phyloP scores from a whole-genome alignment of 148 eudicot genomes.

The Silene conica region DNA sequence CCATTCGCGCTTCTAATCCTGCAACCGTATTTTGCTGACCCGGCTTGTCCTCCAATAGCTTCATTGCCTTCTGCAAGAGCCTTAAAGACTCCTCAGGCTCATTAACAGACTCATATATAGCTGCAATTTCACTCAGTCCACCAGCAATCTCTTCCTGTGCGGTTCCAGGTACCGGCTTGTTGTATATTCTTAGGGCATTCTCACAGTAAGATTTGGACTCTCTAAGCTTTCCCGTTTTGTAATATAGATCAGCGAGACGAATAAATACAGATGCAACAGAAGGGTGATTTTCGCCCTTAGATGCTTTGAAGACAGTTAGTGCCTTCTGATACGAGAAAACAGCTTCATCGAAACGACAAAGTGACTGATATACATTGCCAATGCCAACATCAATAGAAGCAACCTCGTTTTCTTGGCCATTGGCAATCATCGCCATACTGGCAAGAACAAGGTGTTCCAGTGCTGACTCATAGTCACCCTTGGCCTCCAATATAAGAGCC shows the following conservation, averaged over 20 bases:
- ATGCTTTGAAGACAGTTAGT: constrained; percentile 85
- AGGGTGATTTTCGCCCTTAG: constrained; percentile 96
- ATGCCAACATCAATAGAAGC: constrained; percentile 91
- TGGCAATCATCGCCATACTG: constrained; percentile 98
- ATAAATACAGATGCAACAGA: constrained; percentile 89
- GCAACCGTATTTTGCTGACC: constrained; percentile 90
- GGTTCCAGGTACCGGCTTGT: constrained; percentile 97
- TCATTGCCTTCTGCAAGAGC: constrained; percentile 78
- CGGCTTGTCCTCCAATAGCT: constrained; percentile 75
- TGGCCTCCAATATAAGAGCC: constrained; percentile 98
- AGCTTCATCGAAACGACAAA: constrained; percentile 83
- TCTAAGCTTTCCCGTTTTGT: constrained; percentile 89
- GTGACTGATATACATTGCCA: constrained; percentile 77
- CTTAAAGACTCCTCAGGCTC: constrained; percentile 92
- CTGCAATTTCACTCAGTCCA: constrained; percentile 86
- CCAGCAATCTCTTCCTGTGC: constrained; percentile 79
- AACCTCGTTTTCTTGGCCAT: constrained; percentile 93
- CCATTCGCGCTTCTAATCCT: constrained; percentile 90
- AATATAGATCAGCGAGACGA: constrained; percentile 83
- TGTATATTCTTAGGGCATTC: constrained; percentile 88
- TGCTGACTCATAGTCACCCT: constrained; percentile 83
- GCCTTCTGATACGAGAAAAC: constrained; percentile 96
- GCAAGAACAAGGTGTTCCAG: constrained; percentile 96
- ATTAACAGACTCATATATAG: constrained; percentile 79
- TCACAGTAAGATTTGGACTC: constrained; percentile 96